These are phyloP conservation scores for Tetraselmis striata DNA, from an alignment of 139 green algal species.

Conservation along the genomic window DNA sequence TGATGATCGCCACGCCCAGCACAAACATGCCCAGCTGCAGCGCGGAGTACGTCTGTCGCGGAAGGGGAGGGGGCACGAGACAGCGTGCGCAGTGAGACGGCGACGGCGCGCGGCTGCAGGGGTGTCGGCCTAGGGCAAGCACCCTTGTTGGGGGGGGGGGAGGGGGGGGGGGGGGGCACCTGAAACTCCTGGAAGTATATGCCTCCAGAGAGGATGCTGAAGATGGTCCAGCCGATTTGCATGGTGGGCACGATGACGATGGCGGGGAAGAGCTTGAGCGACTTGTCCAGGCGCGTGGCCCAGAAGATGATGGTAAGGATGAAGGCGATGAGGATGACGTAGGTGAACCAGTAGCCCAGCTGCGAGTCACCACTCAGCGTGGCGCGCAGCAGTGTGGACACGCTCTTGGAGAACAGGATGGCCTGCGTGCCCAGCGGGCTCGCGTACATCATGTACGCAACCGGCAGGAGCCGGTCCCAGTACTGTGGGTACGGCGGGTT, in stretches of 20 bases:
- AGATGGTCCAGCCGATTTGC: constrained; percentile 81
- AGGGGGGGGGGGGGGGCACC: background rate
- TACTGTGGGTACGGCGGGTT: background rate
- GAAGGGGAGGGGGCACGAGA: background rate
- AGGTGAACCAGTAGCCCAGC: constrained; percentile 75
- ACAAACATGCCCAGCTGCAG: constrained; percentile 66
- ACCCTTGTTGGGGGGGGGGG: too few relatives aligned
- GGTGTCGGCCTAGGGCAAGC: too few relatives aligned
- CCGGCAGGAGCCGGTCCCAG: constrained; percentile 55
- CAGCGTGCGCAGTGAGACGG: background rate
- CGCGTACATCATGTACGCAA: constrained; percentile 68
- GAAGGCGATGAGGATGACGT: constrained; percentile 60
- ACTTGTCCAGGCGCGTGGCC: constrained; percentile 75
- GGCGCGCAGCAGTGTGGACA: constrained; percentile 71
- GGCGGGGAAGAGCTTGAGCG: constrained; percentile 69
- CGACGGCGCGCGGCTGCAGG: too few relatives aligned
- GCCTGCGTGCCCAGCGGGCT: constrained; percentile 75
- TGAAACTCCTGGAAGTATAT: constrained; percentile 51
- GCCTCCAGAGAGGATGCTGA: constrained; percentile 67
- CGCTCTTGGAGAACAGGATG: constrained; percentile 77
- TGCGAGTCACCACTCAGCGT: constrained; percentile 57
- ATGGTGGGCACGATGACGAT: constrained; percentile 81
- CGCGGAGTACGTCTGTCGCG: constrained; percentile 24
- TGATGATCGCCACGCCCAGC: constrained; percentile 55
- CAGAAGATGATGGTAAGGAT: constrained; percentile 65